A percentile compares a stretch with the other conserved stretches of the same genome.
Evolutionary conservation across 495 filamentous ascomycete genomes (phyloP).

Genomic region (Recurvomyces mirabilis): DNA sequence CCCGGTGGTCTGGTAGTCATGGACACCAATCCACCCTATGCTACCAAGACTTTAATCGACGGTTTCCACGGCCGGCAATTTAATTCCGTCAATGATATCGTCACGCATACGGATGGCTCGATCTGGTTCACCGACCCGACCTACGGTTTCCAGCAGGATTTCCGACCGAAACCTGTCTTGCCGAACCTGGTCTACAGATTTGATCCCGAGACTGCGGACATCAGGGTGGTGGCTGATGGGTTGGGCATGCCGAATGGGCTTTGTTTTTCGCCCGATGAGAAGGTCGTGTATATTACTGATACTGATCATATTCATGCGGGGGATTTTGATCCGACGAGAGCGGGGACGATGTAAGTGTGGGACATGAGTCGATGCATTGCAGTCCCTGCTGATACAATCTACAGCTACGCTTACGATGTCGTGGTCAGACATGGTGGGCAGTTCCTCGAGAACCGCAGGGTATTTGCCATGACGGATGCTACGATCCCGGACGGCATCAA

Average conservation of each 20-base stretch:
- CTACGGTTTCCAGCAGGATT: constrained; percentile 32
- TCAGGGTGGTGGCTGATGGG: constrained; percentile 40
- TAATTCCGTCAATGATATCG: constrained; percentile 40
- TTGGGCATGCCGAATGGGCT: constrained; percentile 37
- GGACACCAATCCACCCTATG: constrained; percentile 3
- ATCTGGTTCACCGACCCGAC: constrained; percentile 27
- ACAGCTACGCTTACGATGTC: constrained; percentile 9
- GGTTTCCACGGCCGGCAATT: constrained; percentile 38
- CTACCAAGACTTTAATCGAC: constrained; percentile 20
- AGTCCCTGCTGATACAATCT: background rate
- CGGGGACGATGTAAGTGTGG: constrained; percentile 6
- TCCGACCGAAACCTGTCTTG: constrained; percentile 28
- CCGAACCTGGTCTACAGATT: constrained; percentile 40
- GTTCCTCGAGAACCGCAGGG: constrained; percentile 9
- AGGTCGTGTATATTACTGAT: constrained; percentile 42
- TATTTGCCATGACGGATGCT: constrained; percentile 16
- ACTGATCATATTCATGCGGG: constrained; percentile 15
- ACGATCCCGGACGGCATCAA: constrained; percentile 34
- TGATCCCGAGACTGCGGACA: constrained; percentile 35
- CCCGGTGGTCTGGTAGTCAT: constrained; percentile 12
- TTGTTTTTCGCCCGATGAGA: constrained; percentile 38
- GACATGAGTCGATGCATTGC: background rate
- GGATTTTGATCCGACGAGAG: constrained; percentile 1
- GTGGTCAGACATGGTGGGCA: background rate
- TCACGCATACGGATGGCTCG: constrained; percentile 23